Evolutionary conservation across 2,329 filamentous ascomycete genomes (phyloP).

Genomic region (Fusarium goolgardi): DNA sequence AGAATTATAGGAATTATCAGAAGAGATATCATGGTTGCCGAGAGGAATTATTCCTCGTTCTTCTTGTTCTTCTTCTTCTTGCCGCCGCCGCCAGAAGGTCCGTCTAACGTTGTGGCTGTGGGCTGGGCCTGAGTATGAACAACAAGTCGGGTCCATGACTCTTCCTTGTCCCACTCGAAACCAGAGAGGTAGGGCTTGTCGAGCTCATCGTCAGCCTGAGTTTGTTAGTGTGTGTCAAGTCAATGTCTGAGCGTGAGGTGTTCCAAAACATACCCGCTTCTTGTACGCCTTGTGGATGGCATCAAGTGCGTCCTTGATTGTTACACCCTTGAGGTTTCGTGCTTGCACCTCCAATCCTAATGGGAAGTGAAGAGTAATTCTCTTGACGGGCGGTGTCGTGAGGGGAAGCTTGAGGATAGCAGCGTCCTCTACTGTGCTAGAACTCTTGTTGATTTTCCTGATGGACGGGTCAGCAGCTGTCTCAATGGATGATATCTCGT

Average conservation of each 20-base stretch:
- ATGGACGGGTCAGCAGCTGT: constrained; percentile 13
- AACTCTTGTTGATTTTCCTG: constrained; percentile 95
- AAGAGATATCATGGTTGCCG: constrained; percentile 52
- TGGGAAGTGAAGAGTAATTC: constrained; percentile 93
- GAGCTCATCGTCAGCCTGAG: constrained; percentile 89
- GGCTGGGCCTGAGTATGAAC: constrained; percentile 85
- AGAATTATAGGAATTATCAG: constrained; percentile 55
- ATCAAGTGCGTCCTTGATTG: constrained; percentile 95
- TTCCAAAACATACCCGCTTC: constrained; percentile 78
- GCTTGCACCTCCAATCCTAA: constrained; percentile 88
- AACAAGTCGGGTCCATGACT: constrained; percentile 87
- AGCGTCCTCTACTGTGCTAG: constrained; percentile 81
- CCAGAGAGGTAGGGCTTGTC: constrained; percentile 88
- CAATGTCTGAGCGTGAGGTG: neutral
- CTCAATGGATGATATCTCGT: neutral
- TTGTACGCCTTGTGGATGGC: constrained; percentile 97
- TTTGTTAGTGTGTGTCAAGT: constrained; percentile 12
- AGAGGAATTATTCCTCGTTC: constrained; percentile 56
- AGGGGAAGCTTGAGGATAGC: constrained; percentile 85
- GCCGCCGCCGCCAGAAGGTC: constrained; percentile 61
- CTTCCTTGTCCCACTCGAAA: constrained; percentile 96
- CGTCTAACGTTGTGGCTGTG: constrained; percentile 54
- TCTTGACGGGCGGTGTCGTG: constrained; percentile 86
- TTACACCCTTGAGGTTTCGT: constrained; percentile 92
- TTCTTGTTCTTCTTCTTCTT: constrained; percentile 81